Evolutionary conservation across 1,284 basidiomycete genomes (phyloP).

Genomic region (Neolentinus lepideus): DNA sequence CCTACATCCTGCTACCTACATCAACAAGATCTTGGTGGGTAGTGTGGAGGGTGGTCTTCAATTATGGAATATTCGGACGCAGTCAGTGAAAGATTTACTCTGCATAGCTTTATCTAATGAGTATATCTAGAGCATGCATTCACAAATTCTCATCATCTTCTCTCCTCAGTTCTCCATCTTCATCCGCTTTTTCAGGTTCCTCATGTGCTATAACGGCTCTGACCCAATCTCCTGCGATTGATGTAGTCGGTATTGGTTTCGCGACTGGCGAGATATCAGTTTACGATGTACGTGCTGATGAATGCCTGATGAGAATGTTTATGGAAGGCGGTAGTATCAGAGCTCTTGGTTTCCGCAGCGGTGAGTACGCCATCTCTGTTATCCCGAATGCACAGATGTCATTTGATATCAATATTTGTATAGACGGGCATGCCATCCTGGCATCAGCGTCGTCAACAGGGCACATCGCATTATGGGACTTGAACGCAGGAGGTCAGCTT

Average conservation of each 20-base stretch:
- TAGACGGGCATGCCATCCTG: slow-evolving; percentile 83
- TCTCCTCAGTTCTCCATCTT: slow-evolving; percentile 43
- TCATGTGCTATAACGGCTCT: slow-evolving; percentile 67
- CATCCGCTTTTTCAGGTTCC: slow-evolving; percentile 26
- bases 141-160: slow-evolving; percentile 49
- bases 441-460: slow-evolving; percentile 85
- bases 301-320: slow-evolving; percentile 80
- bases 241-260: slow-evolving; percentile 91
- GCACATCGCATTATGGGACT: slow-evolving; percentile 87
- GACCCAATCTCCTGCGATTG: slow-evolving; percentile 91
- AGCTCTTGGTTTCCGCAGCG: slow-evolving; percentile 82
- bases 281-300: slow-evolving; percentile 87
- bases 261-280: slow-evolving; percentile 83
- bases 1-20: slow-evolving; percentile 92
- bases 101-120: slow-evolving; percentile 5
- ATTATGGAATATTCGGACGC: slow-evolving; percentile 90
- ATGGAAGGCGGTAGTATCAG: slow-evolving; percentile 80
- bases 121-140: slow-evolving; percentile 47
- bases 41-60: slow-evolving; percentile 80
- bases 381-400: not conserved
- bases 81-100: slow-evolving; percentile 39
- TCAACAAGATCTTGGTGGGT: slow-evolving; percentile 92
- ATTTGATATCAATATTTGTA: slow-evolving; percentile 2
- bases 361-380: slow-evolving; percentile 34
- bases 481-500: slow-evolving; percentile 75